phyloP scores from a whole-genome alignment of 192 early-diverging fungal genomes.

The Gigaspora rosea region DNA sequence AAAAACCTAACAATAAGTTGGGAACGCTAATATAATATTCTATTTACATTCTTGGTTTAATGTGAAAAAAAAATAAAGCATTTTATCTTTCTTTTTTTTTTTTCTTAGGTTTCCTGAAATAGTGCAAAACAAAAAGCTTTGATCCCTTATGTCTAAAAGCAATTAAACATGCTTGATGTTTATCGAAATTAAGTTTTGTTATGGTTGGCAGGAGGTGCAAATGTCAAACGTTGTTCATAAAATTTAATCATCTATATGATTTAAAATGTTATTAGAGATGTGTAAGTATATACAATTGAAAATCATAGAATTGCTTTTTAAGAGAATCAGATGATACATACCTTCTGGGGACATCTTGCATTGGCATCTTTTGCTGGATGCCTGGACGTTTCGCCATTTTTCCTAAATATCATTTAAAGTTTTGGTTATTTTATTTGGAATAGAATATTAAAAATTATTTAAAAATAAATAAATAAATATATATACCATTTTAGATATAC shows the following conservation, averaged over 20 bases:
- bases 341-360: constrained; percentile 29
- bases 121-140: not conserved
- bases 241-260: constrained; percentile 30
- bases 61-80: not conserved
- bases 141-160: not conserved
- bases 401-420: constrained; percentile 1
- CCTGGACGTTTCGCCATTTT: constrained; percentile 26
- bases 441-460: not conserved
- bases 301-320: not conserved
- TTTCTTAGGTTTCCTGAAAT: not conserved
- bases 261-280: not conserved
- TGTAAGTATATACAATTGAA: not conserved
- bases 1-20: too few relatives aligned
- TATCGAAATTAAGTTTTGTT: not conserved
- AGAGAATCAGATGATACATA: not conserved
- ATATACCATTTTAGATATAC: constrained; percentile 30
- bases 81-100: too few relatives aligned
- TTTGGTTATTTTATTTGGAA: not conserved
- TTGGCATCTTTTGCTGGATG: constrained; percentile 30
- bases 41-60: constrained; percentile 9
- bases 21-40: constrained; percentile 5
- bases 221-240: constrained; percentile 34
- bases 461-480: not conserved
- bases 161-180: not conserved
- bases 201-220: constrained; percentile 19